Base-by-base conservation (phyloP, 2,329 filamentous ascomycete genomes). In the Trichophyton verrucosum region DNA sequence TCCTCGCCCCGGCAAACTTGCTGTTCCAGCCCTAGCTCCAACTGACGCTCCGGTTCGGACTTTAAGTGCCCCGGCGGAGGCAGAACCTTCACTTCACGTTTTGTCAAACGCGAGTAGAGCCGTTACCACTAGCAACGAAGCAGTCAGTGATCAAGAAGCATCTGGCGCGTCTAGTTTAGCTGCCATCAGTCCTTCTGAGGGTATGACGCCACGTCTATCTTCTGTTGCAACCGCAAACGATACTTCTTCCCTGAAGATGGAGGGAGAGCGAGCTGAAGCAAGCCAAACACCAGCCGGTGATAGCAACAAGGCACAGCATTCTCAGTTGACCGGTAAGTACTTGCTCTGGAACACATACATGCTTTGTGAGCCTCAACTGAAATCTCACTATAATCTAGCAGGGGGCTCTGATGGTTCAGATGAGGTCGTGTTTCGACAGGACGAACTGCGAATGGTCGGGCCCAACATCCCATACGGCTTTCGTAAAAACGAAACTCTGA, bases 371-470 rank as follows among this genome's bases (percentile, higher is more conserved):
- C 33, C 22, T 9, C n/a, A 36, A 9, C 49, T 55, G n/a, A 55
- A 27, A 17, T 55, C 3, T 36, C n/a, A 8, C 24, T 17, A 8
- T 6, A 20, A 36, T 17, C 17, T 36, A 55, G 62, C 20, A 13
- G 59, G 57, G 11, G 62, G 62, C 40, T 65, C 63, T 8, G 58
- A 65, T 20, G 60, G 56, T 11, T 69, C 67, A 3, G 69, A 70
- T 27, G 65, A 66, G 49, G 60, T 69, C 17, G 59, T 70, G 6
- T 61, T 69, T 44, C 63, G 56, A 13, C 61, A 63, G 42, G 61
- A 62, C 24, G 58, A 62, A 40, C 49, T 46, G 42, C 53, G 61
- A 15, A 57, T 49, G 40, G 56, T 60, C 33, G 62, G 61, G 3
- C 58, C 60, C 38, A 55, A 59, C 22, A 53, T 62, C n/a, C 38